Percentiles rank a stretch among this genome's conserved stretches.
Conservation (phyloP, 352 stramenopile species). For the Phytophthora agathidicida region DNA sequence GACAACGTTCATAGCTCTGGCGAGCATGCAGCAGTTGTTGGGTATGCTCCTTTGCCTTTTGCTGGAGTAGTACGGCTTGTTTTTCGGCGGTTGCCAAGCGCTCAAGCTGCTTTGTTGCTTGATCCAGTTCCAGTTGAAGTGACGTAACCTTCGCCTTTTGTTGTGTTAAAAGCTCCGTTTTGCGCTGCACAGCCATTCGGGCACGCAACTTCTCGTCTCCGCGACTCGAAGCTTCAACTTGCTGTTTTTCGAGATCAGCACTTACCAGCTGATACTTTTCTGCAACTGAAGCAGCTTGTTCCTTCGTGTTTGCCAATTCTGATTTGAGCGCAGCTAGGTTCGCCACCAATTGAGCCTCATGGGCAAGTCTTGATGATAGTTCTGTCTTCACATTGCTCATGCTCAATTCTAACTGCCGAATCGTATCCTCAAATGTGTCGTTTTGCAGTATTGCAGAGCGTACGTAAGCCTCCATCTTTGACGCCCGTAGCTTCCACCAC, state of each 20-base stretch:
- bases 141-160: conserved; percentile 42
- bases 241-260: conserved; percentile 36
- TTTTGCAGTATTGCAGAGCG: conserved; percentile 41
- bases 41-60: conserved; percentile 51
- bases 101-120: conserved; percentile 23
- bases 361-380: conserved; percentile 37
- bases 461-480: conserved; percentile 48
- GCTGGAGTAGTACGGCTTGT: conserved; percentile 24
- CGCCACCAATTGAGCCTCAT: conserved; percentile 26
- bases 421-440: conserved; percentile 56
- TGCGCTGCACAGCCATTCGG: conserved; percentile 49
- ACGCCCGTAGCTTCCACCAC: conserved; percentile 38
- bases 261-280: conserved; percentile 39
- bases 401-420: conserved; percentile 44
- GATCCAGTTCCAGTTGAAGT: conserved; percentile 39
- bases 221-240: conserved; percentile 22
- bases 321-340: conserved; percentile 34
- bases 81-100: conserved; percentile 35
- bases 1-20: conserved; percentile 32
- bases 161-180: conserved; percentile 49
- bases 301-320: conserved; percentile 38
- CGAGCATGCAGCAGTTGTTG: conserved; percentile 43
- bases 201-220: conserved; percentile 39
- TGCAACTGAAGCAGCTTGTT: conserved; percentile 35
- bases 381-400: conserved; percentile 44